phyloP scores from a whole-genome alignment of 106 monocot species.

The Dendrobium huoshanense region DNA sequence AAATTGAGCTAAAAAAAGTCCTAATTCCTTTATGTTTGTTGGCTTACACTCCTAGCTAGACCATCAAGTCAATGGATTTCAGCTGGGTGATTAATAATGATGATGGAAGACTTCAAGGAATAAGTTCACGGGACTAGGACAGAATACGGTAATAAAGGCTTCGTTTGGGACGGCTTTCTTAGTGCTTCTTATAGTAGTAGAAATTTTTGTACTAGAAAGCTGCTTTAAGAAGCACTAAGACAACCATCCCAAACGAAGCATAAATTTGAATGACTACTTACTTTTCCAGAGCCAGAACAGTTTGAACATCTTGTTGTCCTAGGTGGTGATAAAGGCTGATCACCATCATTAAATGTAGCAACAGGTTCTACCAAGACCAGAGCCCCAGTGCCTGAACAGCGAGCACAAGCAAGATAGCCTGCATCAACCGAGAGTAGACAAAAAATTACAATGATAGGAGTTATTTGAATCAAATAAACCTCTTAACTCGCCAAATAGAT shows the following conservation, averaged over 20 bases:
- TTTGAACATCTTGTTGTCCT: slow-evolving; percentile 80
- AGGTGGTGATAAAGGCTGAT: slow-evolving; percentile 62
- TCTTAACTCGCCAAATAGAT: neutral
- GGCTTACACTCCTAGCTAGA: neutral
- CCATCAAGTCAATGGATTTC: neutral
- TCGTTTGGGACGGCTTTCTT: no score
- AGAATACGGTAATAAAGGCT: neutral
- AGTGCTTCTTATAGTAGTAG: no score
- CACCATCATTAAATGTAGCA: slow-evolving; percentile 45
- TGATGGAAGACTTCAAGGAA: neutral
- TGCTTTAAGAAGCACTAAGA: no score
- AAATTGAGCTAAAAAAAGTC: neutral
- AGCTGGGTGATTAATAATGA: neutral
- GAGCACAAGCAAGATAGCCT: slow-evolving; percentile 98
- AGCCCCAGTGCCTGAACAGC: slow-evolving; percentile 83
- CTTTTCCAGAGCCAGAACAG: slow-evolving; percentile 97
- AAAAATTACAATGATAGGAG: neutral
- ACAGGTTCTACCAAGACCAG: slow-evolving; percentile 64
- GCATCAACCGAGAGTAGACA: slow-evolving; percentile 20
- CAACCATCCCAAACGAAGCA: no score
- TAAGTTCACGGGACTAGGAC: neutral
- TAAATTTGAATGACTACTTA: slow-evolving; percentile 15
- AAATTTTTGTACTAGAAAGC: no score
- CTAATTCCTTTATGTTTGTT: neutral
- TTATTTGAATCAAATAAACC: neutral